Percentiles rank a stretch among this genome's conserved stretches.
Conservation (phyloP, 1,139 yeast genomes). For the Hansenula lynferdii region DNA sequence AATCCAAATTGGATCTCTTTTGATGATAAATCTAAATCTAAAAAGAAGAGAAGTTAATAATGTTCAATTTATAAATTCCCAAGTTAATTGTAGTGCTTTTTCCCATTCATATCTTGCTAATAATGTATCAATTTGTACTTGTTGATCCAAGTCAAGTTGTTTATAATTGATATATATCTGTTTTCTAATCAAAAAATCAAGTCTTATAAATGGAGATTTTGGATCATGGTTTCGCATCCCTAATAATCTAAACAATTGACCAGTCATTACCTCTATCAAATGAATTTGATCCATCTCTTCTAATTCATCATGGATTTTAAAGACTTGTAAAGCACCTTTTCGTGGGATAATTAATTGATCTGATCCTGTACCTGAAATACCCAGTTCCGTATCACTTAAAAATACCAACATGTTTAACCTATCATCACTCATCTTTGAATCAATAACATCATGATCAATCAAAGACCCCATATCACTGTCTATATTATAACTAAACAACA, state of each 20-base stretch:
- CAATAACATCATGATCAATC: not conserved
- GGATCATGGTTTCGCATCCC: slow-evolving; percentile 9
- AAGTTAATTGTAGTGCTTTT: not conserved
- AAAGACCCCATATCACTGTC: not conserved
- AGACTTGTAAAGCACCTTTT: slow-evolving; percentile 4
- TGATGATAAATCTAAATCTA: slow-evolving; percentile 59
- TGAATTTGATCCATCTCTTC: slow-evolving; percentile 9
- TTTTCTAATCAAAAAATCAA: slow-evolving; percentile 11
- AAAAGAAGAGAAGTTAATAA: slow-evolving; percentile 34
- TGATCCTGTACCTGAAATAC: not conserved
- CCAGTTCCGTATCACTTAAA: not conserved
- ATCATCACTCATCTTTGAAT: slow-evolving; percentile 4
- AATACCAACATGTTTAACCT: slow-evolving; percentile 2
- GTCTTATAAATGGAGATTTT: slow-evolving; percentile 10
- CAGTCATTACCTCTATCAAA: slow-evolving; percentile 6
- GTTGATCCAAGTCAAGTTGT: not conserved
- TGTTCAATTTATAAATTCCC: not conserved
- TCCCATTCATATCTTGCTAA: not conserved
- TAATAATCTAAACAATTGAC: slow-evolving; percentile 7
- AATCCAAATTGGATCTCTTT: slow-evolving; percentile 61
- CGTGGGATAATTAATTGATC: slow-evolving; percentile 3
- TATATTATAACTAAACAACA: not conserved
- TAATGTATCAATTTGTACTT: not conserved
- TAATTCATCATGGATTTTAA: slow-evolving; percentile 1
- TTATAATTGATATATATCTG: slow-evolving; percentile 1